Conservation (phyloP, 192 early-diverging fungal genomes). For the Helicostylum pulchrum region DNA sequence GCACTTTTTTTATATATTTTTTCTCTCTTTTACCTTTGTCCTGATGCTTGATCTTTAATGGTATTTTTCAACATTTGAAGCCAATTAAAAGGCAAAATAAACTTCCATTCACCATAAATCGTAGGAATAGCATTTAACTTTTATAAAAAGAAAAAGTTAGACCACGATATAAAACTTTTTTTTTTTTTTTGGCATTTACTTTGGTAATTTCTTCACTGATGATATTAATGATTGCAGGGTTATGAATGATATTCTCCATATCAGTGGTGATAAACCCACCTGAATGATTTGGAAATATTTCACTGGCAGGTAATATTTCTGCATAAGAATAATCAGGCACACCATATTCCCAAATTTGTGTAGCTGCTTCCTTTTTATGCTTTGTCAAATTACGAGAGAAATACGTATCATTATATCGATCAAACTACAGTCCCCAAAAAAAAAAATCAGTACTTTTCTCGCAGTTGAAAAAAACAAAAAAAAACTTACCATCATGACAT, state of each 20-base stretch:
- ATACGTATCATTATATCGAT: slow-evolving; percentile 1
- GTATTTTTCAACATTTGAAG: background rate
- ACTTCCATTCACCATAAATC: slow-evolving; percentile 6
- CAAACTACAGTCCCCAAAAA: background rate
- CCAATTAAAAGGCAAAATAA: background rate
- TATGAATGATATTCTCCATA: background rate
- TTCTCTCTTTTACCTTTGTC: background rate
- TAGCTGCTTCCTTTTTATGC: background rate
- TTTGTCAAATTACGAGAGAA: background rate
- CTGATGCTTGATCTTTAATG: background rate
- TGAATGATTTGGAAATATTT: slow-evolving; percentile 4
- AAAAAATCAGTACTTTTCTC: background rate
- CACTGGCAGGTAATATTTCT: background rate
- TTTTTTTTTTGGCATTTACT: background rate
- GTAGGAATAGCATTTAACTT: background rate
- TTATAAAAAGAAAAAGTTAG: background rate
- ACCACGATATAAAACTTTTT: background rate
- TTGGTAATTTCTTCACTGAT: background rate
- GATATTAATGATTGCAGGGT: background rate
- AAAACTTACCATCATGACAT: slow-evolving; percentile 8
- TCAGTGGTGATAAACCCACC: slow-evolving; percentile 11
- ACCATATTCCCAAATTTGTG: slow-evolving; percentile 7
- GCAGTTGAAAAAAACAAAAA: background rate
- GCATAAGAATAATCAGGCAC: background rate
- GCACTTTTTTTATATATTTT: background rate